Base-by-base conservation (phyloP, 148 eudicot genomes). In the Linanthus parryae region DNA sequence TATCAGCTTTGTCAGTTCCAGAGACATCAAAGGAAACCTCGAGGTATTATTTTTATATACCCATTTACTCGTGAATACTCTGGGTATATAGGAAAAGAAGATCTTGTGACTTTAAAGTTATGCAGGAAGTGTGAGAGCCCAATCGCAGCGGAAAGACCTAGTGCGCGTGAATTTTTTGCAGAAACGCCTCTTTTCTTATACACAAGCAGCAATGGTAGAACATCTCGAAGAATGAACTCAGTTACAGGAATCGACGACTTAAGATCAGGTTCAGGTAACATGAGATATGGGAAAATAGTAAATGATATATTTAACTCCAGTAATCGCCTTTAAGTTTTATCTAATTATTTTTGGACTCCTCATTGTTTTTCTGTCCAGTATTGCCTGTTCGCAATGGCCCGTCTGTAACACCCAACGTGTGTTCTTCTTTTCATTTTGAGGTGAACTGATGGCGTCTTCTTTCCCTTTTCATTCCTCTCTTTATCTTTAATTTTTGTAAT, bases 371-470 rank as follows among this genome's bases (percentile, higher is more conserved):
- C 18, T 42, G 14, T 16, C 6, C 58, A 80, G 87, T 66, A 14
- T 33, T 80, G 29, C 94, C 84, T 1, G 84, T 73, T 45, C 69
- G 50, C 12, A 72, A 78, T 62, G 73, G 64, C 39, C 38, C 73
- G 40, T 51, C 73, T 15, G 21, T 35, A 11, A 60, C 59, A 18
- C 66, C 77, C 54, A 62, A 72, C 55, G 25, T 74, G 14, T 69
- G 58, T 35, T 66, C 63, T 14, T 58, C 77, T 58, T 80, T 81
- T 66, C 79, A 74, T 43, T 84, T 84, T 50, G 75, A 84, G 87
- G 94, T 75, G 49, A 68, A 44, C 42, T 8, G 34, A 20, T 8
- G 36, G 22, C 12, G 7, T 12, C 23, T 14, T 24, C 6, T 28
- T 24, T 33, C 11, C 13, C 34, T 48, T 45, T 8, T 12, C 15